Base-by-base conservation (phyloP, 1,284 basidiomycete species). In the Amylostereum chailletii region DNA sequence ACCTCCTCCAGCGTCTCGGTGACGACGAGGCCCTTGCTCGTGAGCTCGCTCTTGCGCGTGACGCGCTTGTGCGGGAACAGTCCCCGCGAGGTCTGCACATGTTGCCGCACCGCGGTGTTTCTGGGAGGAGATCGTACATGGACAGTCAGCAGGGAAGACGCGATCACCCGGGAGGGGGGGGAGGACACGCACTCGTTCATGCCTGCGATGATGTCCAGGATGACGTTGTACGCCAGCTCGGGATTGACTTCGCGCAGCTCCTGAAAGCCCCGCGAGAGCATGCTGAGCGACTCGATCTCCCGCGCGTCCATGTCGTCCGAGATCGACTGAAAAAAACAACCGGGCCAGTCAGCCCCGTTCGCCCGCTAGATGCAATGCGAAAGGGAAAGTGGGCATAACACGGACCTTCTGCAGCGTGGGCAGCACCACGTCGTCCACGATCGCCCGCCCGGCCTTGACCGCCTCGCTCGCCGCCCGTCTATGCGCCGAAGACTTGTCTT, bases 121-220 rank as follows among this genome's bases (percentile, higher is more conserved):
- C 89, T 91, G 61, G 30, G 26, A 30, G 11, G 29, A 1, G 19
- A 11, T 1, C 34, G 34, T 5, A 53, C 52, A 53, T 49, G 53
- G 48, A 9, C 40, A 30, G 33, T 61, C 50, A 57, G 42, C 6
- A 29, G 45, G n/a, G 53, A 49, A 45, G 45, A 37, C 9, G 19
- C 43, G 43, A 27, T 34, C 36, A 36, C 39, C 38, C 41, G 38
- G 33, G 31, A 44, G 26, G 46, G 19, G 19, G 19, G 19, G 19
- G 19, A 19, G 19, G 19, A 19, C 19, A 76, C 88, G 56, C 65
- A 93, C 90, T 90, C 86, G 65, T 94, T 90, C 62, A 97, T 89
- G 29, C 90, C 91, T 30, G 84, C 76, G n/a, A 97, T 71, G 46
- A 97, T 79, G 59, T 96, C 93, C 46, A 94, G 79, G 42, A 97